Evolutionary conservation across 2,329 filamentous ascomycete species (phyloP), one percentile per base, ranked within the genome.

Genomic region (Coleophoma eucalyptorum): DNA sequence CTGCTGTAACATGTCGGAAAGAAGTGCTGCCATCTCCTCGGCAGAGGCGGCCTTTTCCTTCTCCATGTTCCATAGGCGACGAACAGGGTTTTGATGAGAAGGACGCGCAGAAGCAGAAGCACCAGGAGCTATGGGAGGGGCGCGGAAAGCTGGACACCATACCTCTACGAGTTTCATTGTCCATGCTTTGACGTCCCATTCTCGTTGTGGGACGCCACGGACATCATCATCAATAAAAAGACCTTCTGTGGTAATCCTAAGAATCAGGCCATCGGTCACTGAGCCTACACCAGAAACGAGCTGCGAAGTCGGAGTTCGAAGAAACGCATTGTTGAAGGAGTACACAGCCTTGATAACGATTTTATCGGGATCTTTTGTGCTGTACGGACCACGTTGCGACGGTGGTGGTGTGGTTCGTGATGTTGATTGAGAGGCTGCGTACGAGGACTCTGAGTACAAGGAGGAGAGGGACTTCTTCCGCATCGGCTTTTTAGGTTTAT

Each of bases 141-240:
- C 73, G 50, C 67, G 80, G 72, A 67, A 81, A 68, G 86, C 81
- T 64, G 84, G 82, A 67, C 86, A 91, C 83, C 87, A 90, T 75
- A 94, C 86, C 80, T 97, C 94, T 69, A 95, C 84, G 58, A 87
- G 75, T 72, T 96, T 97, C 71, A 99, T 81, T 41, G 91, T 96
- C 94, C 94, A 97, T 21, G 93, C 92, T 70, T 97, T 97, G 65
- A 97, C 84, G 68, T 99, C 94, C 94, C 94, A 99, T 72, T 99
- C 94, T 53, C 94, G 84, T 71, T 97, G 91, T n/a, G 90, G 86
- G 15, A 97, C 90, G 55, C 85, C 84, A 42, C 92, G 85, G 48
- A 97, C 82, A 67, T 97, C 94, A 68, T 99, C 94, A 67, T 99
- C 94, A 65, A 99, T 94, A 71, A 97, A 97, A 49, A 97, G 79